Conservation (phyloP, 2,329 filamentous ascomycete species). For the Corynespora cassiicola region DNA sequence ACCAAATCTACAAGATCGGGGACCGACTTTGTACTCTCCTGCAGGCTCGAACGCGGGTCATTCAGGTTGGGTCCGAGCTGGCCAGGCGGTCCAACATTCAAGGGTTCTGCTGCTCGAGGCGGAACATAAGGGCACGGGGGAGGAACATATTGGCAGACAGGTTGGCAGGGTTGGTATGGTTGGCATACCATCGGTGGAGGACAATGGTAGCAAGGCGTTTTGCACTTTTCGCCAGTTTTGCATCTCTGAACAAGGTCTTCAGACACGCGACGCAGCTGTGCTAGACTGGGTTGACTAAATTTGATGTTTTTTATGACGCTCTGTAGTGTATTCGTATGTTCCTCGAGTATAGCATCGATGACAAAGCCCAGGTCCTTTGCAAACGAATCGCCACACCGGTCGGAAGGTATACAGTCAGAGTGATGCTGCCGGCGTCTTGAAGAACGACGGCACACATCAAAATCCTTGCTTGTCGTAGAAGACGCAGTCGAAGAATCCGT, state of each 20-base stretch:
- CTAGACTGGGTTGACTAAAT: conserved; percentile 22
- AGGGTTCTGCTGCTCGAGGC: conserved; percentile 29
- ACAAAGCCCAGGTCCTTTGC: conserved; percentile 44
- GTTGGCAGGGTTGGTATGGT: conserved; percentile 6
- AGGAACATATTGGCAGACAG: conserved; percentile 5
- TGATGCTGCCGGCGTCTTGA: conserved; percentile 16
- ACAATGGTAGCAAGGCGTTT: conserved; percentile 7
- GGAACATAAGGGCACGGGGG: conserved; percentile 15
- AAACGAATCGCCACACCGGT: conserved; percentile 32
- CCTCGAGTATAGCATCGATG: conserved; percentile 50
- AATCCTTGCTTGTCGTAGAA: conserved; percentile 10
- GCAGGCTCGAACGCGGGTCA: conserved; percentile 26
- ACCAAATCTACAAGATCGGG: conserved; percentile 45
- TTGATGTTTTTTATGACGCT: conserved; percentile 48
- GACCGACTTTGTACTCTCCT: conserved; percentile 33
- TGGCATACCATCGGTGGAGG: too few species aligned
- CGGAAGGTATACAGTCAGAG: conserved; percentile 18
- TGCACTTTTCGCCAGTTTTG: conserved; percentile 9
- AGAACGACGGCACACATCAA: conserved; percentile 1
- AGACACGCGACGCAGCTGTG: conserved; percentile 23
- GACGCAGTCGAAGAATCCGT: conserved; percentile 19
- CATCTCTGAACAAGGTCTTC: conserved; percentile 24
- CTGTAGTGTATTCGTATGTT: conserved; percentile 47
- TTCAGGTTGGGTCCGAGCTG: conserved; percentile 39
- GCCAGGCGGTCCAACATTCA: conserved; percentile 31